These are phyloP conservation scores for Wickerhamiella azyma DNA, from an alignment of 805 yeast species.

Conservation along the genomic window DNA sequence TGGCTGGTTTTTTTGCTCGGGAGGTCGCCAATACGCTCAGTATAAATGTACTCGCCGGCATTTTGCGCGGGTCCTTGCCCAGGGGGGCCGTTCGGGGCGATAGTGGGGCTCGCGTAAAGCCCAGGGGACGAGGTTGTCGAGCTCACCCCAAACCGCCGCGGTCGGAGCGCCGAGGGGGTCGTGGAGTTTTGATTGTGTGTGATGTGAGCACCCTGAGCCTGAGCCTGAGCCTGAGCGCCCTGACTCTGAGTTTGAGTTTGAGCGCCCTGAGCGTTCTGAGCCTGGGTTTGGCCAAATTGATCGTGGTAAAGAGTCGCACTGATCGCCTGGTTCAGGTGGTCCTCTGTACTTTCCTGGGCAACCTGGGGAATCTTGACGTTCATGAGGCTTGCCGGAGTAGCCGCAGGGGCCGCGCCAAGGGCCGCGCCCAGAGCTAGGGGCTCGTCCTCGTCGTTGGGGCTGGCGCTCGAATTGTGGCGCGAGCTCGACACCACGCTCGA, in stretches of 20 bases:
- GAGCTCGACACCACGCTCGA: neutral
- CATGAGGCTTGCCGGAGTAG: constrained; percentile 7
- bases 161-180: constrained; percentile 5
- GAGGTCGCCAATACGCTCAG: constrained; percentile 29
- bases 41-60: constrained; percentile 20
- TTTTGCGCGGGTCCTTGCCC: constrained; percentile 22
- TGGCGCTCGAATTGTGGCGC: constrained; percentile 1
- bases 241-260: too few species aligned
- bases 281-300: too few species aligned
- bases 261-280: too few species aligned
- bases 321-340: constrained; percentile 5
- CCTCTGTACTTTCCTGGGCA: neutral
- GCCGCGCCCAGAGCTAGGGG: neutral
- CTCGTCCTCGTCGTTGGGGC: constrained; percentile 5
- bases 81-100: constrained; percentile 1
- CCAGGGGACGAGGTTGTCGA: constrained; percentile 1
- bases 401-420: neutral
- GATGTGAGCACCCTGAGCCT: neutral
- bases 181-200: too few species aligned
- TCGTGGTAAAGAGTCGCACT: constrained; percentile 3
- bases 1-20: constrained; percentile 54
- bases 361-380: neutral
- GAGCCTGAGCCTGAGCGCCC: too few species aligned
- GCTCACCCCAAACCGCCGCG: neutral
- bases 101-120: constrained; percentile 3